These are phyloP conservation scores for Solanum hybrid DNA, from an alignment of 305 asterid species.

Conservation along the genomic window DNA sequence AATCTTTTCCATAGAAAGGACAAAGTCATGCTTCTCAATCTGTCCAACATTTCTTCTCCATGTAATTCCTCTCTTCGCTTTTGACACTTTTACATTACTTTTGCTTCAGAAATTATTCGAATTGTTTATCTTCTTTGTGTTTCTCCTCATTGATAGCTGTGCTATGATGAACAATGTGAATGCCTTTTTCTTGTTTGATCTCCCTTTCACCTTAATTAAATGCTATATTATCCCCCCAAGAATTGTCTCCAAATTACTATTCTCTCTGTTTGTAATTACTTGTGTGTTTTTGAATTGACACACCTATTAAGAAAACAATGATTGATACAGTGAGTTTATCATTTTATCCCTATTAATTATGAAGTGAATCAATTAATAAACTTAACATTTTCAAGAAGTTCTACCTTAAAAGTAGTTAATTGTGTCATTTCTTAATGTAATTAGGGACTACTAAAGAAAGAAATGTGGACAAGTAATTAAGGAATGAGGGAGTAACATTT, in stretches of 20 bases:
- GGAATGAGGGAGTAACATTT: neutral
- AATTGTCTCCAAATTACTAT: neutral
- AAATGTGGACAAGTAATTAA: neutral
- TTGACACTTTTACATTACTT: neutral
- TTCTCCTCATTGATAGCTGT: neutral
- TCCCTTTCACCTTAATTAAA: neutral
- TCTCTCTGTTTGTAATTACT: neutral
- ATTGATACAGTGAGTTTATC: neutral
- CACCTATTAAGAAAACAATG: too few relatives aligned
- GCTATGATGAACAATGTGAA: neutral
- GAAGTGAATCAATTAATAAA: neutral
- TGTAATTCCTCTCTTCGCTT: slow-evolving; percentile 24
- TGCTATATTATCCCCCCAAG: neutral
- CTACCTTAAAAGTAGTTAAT: neutral
- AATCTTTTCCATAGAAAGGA: neutral
- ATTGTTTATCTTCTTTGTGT: neutral
- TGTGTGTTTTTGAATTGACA: too few relatives aligned
- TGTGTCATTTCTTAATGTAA: too few relatives aligned
- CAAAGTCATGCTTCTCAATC: slow-evolving; percentile 30
- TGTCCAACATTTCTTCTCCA: neutral
- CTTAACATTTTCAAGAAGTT: neutral
- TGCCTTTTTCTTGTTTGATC: neutral
- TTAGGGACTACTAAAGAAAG: neutral
- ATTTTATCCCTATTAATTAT: too few relatives aligned
- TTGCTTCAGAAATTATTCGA: neutral